Evolutionary conservation across 495 filamentous ascomycete species (phyloP).

Genomic region (Aspergillus bridgeri): DNA sequence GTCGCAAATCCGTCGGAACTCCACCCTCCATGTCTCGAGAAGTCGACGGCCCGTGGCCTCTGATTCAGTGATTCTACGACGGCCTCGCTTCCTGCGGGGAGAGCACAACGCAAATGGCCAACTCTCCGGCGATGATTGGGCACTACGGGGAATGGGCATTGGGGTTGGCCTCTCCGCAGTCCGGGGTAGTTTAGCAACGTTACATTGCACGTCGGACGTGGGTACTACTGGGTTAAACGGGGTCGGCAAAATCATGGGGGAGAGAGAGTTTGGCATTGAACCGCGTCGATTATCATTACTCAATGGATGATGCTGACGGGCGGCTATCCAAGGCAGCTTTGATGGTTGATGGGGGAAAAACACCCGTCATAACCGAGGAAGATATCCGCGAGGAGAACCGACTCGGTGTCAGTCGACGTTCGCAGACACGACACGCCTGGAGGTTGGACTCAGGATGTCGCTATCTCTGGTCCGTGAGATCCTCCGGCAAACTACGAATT

Average conservation of each 20-base stretch:
- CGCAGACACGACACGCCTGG: too few relatives aligned
- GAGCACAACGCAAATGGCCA: too few relatives aligned
- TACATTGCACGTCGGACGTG: neutral
- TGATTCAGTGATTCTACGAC: neutral
- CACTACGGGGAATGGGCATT: neutral
- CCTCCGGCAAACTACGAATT: conserved; percentile 12
- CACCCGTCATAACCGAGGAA: too few relatives aligned
- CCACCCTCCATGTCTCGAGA: conserved; percentile 6
- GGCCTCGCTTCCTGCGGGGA: too few relatives aligned
- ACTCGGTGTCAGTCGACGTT: too few relatives aligned
- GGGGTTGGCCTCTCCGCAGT: neutral
- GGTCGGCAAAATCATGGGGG: too few relatives aligned
- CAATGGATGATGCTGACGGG: neutral
- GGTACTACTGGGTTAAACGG: too few relatives aligned
- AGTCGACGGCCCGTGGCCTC: neutral
- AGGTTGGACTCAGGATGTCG: neutral
- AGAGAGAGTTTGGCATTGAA: too few relatives aligned
- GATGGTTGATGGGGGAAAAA: neutral
- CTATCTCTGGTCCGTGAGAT: neutral
- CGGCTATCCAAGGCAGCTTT: neutral
- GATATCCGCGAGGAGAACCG: too few relatives aligned
- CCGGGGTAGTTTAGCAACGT: conserved; percentile 3
- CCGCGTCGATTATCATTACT: neutral
- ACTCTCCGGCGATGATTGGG: too few relatives aligned
- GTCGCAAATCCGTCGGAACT: conserved; percentile 9